Base-by-base conservation (phyloP, 805 yeast species). In the Yarrowia sp. region DNA sequence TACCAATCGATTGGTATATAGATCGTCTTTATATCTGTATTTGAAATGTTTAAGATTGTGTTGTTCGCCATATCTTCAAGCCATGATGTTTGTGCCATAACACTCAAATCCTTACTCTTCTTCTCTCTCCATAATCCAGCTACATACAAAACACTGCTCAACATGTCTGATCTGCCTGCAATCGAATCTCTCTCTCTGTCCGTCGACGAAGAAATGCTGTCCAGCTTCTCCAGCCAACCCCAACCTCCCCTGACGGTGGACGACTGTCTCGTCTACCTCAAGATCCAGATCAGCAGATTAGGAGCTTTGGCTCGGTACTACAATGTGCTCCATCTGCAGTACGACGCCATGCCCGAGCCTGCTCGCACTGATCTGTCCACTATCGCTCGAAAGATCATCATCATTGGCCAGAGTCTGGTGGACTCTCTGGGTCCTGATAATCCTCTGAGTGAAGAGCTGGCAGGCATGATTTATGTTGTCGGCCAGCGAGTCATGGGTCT, bases 271-370 rank as follows among this genome's bases (percentile, higher is more conserved):
- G 20, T 24, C 17, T 52, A 52, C 19, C 46, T 55, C 36, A 55
- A 55, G 38, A 24, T 55, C 24, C 61, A 55, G 10, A 39, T 55
- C 46, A 55, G 39, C 61, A 15, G 46, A 15, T 36, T 55, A 3
- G 44, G 46, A n/a, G 19, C 46, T 14, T 19, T 55, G 36, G 61
- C 61, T 0, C 12, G 20, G 10, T 20, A 39, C 34, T 40, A 55
- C 61, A 24, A 55, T 20, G 61, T 55, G 7, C 3, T 55, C 12
- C 61, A 55, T 15, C 7, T 55, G 36, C 61, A 39, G 46, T 55
- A 55, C 36, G 61, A 55, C 15, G 1, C 10, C 2, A 55, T 55
- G 61, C 61, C 61, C 15, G 61, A 55, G 15, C 61, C 61, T 9
- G 61, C 61, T 1, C 36, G 61, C 9, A 24, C 61, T 2, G 61